Percentiles rank a stretch among this genome's conserved stretches.
Conservation (phyloP, 306 rosid genomes). For the Inga laurina region DNA sequence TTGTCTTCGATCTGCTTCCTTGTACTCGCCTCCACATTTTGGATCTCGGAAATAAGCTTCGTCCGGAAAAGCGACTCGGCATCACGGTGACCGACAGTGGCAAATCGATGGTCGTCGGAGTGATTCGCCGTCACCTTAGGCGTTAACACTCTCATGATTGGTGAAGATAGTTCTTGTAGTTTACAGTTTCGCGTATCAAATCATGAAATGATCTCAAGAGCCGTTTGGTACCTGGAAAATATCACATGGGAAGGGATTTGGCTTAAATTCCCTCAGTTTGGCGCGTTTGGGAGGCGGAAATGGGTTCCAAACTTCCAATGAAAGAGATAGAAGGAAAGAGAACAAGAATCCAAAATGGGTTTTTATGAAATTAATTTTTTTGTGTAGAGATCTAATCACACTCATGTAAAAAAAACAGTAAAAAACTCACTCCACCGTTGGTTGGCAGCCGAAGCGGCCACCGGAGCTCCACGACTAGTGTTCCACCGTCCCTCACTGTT, state of each 20-base stretch:
- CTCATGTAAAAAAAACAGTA: too few relatives aligned
- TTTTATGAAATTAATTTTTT: too few relatives aligned
- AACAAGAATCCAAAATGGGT: too few relatives aligned
- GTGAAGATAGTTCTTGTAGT: slow-evolving; percentile 27
- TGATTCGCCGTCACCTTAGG: slow-evolving; percentile 30
- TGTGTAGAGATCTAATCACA: too few relatives aligned
- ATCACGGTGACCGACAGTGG: slow-evolving; percentile 56
- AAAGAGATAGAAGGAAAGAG: too few relatives aligned
- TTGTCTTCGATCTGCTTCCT: slow-evolving; percentile 86
- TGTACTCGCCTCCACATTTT: slow-evolving; percentile 66
- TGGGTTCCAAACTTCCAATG: neutral
- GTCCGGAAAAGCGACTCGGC: slow-evolving; percentile 85
- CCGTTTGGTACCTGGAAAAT: neutral
- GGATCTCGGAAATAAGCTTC: slow-evolving; percentile 84
- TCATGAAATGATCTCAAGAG: neutral
- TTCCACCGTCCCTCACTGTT: too few relatives aligned
- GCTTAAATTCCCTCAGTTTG: neutral
- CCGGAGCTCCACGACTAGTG: too few relatives aligned
- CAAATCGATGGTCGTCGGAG: slow-evolving; percentile 44
- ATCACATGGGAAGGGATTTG: neutral
- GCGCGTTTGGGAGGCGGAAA: neutral
- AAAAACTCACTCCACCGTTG: too few relatives aligned
- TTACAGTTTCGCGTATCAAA: slow-evolving; percentile 15
- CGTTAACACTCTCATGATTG: slow-evolving; percentile 41
- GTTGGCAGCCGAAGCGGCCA: too few relatives aligned